Percentiles rank a stretch among this genome's conserved stretches.
Conservation (phyloP, 305 asterid species). For the Solanum chacoense region DNA sequence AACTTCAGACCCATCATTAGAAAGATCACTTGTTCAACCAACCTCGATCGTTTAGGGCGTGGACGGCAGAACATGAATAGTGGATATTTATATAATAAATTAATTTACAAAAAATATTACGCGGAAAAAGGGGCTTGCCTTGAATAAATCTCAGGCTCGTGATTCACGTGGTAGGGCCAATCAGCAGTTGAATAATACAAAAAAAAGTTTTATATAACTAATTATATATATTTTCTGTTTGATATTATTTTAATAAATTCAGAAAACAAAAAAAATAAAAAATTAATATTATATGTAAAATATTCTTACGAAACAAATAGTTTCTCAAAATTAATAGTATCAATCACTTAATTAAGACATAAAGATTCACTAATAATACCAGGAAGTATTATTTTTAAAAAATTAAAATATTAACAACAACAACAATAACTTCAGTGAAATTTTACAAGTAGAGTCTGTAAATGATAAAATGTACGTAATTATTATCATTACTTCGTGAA, state of each 20-base stretch:
- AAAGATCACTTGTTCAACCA: too few species aligned
- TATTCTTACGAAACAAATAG: not conserved
- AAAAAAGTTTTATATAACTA: not conserved
- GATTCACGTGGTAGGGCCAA: not conserved
- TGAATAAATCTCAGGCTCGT: not conserved
- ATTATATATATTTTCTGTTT: not conserved
- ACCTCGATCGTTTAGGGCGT: not conserved
- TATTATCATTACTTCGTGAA: too few species aligned
- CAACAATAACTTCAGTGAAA: not conserved
- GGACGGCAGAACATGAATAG: not conserved
- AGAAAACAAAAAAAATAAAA: not conserved
- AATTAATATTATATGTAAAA: not conserved
- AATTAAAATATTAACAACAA: too few species aligned
- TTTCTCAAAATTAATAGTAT: not conserved
- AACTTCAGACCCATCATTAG: too few species aligned
- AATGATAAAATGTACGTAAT: too few species aligned
- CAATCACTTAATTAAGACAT: not conserved
- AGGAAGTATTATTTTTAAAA: not conserved
- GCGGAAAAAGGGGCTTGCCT: not conserved
- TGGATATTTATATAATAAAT: not conserved
- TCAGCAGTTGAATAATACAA: not conserved
- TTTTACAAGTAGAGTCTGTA: too few species aligned
- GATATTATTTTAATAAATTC: not conserved
- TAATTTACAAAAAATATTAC: not conserved
- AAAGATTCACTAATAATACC: not conserved